These are phyloP conservation scores for Quercus rubra DNA, from an alignment of 306 rosid species.

Conservation along the genomic window DNA sequence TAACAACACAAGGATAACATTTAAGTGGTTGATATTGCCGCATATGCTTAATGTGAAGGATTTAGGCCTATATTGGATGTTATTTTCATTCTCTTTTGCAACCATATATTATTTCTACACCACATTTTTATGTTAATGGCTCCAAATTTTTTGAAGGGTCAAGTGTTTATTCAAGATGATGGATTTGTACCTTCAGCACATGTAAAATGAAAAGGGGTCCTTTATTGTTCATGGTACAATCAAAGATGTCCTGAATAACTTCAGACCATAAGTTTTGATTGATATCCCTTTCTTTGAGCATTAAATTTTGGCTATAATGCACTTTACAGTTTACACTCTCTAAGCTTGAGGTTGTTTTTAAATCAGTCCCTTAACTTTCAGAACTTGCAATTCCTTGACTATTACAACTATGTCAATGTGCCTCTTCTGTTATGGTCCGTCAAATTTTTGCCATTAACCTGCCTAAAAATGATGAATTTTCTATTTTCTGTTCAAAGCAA, in stretches of 20 bases:
- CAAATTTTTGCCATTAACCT: too few relatives aligned
- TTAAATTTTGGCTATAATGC: background rate
- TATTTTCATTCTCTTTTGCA: background rate
- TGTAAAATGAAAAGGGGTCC: background rate
- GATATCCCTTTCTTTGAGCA: background rate
- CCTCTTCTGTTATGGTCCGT: too few relatives aligned
- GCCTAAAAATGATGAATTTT: too few relatives aligned
- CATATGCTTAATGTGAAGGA: background rate
- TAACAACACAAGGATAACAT: background rate
- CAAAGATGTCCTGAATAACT: background rate
- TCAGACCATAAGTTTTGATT: background rate
- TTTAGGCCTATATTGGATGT: background rate
- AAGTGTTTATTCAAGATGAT: background rate
- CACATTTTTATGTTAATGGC: background rate
- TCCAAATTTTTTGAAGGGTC: background rate
- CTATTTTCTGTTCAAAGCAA: too few relatives aligned
- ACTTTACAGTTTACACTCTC: background rate
- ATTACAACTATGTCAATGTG: too few relatives aligned
- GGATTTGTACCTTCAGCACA: background rate
- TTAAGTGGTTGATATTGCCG: background rate
- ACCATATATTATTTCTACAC: background rate
- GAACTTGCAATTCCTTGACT: too few relatives aligned
- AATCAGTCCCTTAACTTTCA: too few relatives aligned
- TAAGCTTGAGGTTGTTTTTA: too few relatives aligned
- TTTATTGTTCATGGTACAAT: background rate